Evolutionary conservation across 192 early-diverging fungal species (phyloP).

Genomic region (Phlyctochytrium planicorne): DNA sequence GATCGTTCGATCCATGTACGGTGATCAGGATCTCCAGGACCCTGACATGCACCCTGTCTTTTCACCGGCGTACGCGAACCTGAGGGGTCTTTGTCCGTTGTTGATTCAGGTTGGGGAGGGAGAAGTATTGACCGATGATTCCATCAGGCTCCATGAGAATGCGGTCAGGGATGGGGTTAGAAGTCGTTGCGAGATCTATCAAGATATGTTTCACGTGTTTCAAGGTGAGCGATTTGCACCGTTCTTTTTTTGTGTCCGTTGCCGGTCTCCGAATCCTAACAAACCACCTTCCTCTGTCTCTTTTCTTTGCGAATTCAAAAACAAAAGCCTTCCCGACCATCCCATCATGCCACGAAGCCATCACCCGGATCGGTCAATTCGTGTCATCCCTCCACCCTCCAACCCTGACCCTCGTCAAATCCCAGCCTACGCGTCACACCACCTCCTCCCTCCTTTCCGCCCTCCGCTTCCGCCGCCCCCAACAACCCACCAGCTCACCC

Average conservation of each 20-base stretch:
- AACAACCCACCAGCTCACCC: background rate
- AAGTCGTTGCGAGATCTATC: slow-evolving; percentile 29
- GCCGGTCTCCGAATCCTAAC: background rate
- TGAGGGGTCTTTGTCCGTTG: slow-evolving; percentile 32
- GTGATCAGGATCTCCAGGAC: slow-evolving; percentile 4
- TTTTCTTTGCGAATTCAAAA: background rate
- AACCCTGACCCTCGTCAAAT: too few species aligned
- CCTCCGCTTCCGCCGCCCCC: background rate
- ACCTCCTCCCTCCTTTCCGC: background rate
- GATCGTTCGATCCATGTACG: slow-evolving; percentile 28
- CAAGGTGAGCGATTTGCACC: slow-evolving; percentile 12
- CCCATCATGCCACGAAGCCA: too few species aligned
- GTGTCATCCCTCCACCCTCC: background rate
- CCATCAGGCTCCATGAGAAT: slow-evolving; percentile 19
- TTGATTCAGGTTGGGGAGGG: slow-evolving; percentile 46
- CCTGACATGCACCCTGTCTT: slow-evolving; percentile 21
- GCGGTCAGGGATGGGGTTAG: background rate
- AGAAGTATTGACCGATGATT: slow-evolving; percentile 43
- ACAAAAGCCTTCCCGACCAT: background rate
- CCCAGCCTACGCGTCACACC: background rate
- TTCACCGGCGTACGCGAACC: slow-evolving; percentile 23
- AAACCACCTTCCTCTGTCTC: background rate
- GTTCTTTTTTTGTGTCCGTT: background rate
- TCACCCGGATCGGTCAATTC: background rate
- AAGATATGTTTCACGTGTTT: slow-evolving; percentile 46